A percentile compares a stretch with the other conserved stretches of the same genome.
Conservation (phyloP, 441 rosid genomes). For the Populus hybrid region DNA sequence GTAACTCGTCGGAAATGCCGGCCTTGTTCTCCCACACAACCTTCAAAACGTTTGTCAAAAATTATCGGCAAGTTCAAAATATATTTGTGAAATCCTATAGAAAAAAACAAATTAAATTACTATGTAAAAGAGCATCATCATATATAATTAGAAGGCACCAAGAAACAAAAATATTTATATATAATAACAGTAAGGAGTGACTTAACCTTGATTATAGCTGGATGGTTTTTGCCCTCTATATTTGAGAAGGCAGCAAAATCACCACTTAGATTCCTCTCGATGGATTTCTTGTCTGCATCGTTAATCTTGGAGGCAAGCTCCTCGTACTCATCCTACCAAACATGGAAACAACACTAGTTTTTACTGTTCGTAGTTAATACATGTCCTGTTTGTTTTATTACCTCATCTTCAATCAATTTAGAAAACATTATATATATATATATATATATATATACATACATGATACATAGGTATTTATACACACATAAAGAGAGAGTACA, state of each 20-base stretch:
- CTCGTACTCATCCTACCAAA: constrained; percentile 50
- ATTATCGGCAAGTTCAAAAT: neutral
- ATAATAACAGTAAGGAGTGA: neutral
- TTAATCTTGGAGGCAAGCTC: constrained; percentile 42
- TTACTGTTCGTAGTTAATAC: neutral
- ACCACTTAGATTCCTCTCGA: constrained; percentile 17
- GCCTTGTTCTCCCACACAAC: constrained; percentile 54
- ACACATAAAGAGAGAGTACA: no score
- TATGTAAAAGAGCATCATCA: neutral
- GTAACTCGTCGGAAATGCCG: constrained; percentile 34
- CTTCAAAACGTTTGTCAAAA: constrained; percentile 21
- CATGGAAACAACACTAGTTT: neutral
- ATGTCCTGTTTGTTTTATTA: neutral
- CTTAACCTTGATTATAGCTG: constrained; percentile 56
- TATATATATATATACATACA: no score
- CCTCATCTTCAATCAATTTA: neutral
- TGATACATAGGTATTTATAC: no score
- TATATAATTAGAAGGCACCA: neutral
- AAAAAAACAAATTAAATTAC: neutral
- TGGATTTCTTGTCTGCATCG: constrained; percentile 24
- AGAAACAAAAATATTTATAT: neutral
- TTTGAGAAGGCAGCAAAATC: constrained; percentile 45
- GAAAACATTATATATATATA: neutral
- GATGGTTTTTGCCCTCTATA: constrained; percentile 45
- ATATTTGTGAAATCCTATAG: neutral